phyloP scores from a whole-genome alignment of 768 basidiomycete species.

The Russula ochroleuca region DNA sequence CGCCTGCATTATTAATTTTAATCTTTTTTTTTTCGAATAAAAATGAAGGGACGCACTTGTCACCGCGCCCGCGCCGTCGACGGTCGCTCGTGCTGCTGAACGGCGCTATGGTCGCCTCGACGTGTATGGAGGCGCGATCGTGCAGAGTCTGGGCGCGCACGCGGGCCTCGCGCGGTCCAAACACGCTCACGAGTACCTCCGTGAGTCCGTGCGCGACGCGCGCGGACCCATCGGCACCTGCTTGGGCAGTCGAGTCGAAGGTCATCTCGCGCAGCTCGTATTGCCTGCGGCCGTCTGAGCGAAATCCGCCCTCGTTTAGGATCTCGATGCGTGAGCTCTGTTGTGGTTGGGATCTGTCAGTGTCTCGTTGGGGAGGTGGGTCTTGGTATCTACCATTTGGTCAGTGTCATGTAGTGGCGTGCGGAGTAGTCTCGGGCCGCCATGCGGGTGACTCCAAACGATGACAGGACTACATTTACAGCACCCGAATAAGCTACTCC shows the following conservation, averaged over 20 bases:
- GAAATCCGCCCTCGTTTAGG: constrained; percentile 79
- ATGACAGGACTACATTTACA: not conserved
- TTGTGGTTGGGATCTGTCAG: not conserved
- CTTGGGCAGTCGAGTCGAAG: constrained; percentile 72
- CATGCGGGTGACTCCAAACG: not conserved
- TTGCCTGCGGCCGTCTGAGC: constrained; percentile 90
- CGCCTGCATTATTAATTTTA: constrained; percentile 48
- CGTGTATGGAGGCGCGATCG: constrained; percentile 84
- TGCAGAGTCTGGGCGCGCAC: constrained; percentile 75
- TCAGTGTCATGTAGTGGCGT: no score
- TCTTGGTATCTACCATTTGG: not conserved
- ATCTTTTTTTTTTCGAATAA: not conserved
- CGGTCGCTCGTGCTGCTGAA: constrained; percentile 84
- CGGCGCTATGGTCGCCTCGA: constrained; percentile 81
- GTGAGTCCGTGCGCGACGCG: constrained; percentile 86
- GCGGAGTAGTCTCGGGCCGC: not conserved
- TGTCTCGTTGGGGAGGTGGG: not conserved
- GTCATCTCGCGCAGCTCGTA: constrained; percentile 81
- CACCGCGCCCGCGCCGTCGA: constrained; percentile 69
- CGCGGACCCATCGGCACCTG: constrained; percentile 81
- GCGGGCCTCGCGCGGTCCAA: constrained; percentile 88
- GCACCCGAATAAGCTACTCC: no score
- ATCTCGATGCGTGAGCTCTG: constrained; percentile 62
- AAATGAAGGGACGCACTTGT: constrained; percentile 56
- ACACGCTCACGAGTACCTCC: constrained; percentile 80